phyloP scores from a whole-genome alignment of 2,329 filamentous ascomycete genomes.

The Fusarium caatingaense region DNA sequence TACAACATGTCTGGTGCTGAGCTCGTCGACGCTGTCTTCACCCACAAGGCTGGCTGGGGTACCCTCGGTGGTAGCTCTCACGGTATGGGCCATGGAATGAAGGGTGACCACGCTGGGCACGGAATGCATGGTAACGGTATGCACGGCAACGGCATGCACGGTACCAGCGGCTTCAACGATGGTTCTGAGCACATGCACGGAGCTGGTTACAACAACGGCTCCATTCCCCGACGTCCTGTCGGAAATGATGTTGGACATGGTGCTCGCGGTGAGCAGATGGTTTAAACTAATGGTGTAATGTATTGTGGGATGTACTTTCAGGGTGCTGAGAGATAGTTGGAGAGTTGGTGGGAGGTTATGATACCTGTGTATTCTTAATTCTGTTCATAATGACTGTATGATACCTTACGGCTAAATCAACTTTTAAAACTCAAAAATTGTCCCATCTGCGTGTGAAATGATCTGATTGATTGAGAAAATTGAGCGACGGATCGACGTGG shows the following conservation, averaged over 20 bases:
- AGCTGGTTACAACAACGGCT: constrained; percentile 13
- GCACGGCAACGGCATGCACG: background rate
- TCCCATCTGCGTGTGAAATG: too few species aligned
- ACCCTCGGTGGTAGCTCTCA: constrained; percentile 25
- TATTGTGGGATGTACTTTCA: too few species aligned
- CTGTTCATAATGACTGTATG: constrained; percentile 11
- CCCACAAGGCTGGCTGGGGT: constrained; percentile 71
- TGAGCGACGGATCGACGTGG: too few species aligned
- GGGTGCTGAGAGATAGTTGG: too few species aligned
- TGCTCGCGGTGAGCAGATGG: constrained; percentile 31
- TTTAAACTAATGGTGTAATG: constrained; percentile 5
- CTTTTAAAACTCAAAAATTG: too few species aligned
- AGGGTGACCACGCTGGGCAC: background rate
- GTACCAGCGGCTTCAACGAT: constrained; percentile 23
- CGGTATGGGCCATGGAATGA: constrained; percentile 9
- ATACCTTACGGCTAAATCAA: constrained; percentile 22
- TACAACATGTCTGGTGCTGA: constrained; percentile 59
- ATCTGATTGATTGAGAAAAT: too few species aligned
- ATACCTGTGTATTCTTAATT: constrained; percentile 3
- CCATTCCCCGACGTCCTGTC: constrained; percentile 38
- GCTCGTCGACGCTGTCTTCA: constrained; percentile 67
- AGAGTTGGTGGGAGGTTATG: background rate
- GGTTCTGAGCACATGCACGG: constrained; percentile 31
- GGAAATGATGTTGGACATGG: constrained; percentile 7
- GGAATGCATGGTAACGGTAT: background rate